These are phyloP conservation scores for Cyamopsis tetragonoloba DNA, from an alignment of 306 rosid species.

Conservation along the genomic window DNA sequence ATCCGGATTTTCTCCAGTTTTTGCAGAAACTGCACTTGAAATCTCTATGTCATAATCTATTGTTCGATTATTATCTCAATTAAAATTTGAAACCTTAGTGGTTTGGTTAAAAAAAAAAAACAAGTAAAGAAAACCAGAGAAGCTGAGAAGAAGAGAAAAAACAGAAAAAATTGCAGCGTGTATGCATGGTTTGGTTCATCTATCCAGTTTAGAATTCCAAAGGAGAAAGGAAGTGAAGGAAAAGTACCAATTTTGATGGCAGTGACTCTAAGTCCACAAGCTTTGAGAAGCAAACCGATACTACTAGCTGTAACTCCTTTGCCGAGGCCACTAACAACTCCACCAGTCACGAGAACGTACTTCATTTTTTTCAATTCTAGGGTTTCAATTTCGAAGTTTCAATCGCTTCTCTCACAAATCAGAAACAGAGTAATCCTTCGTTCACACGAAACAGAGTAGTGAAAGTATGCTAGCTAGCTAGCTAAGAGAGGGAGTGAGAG, in stretches of 20 bases:
- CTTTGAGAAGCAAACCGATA: conserved; percentile 85
- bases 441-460: background rate
- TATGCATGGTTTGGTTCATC: conserved; percentile 5
- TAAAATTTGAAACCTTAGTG: no score
- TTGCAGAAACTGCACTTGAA: no score
- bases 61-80: no score
- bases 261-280: conserved; percentile 91
- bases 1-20: no score
- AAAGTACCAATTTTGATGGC: conserved; percentile 81
- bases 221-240: background rate
- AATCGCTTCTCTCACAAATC: background rate
- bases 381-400: background rate
- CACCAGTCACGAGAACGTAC: conserved; percentile 88
- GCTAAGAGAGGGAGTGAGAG: background rate
- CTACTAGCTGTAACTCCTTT: conserved; percentile 97
- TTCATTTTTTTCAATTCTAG: conserved; percentile 47
- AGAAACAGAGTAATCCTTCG: background rate
- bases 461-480: no score
- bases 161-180: no score
- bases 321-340: conserved; percentile 95
- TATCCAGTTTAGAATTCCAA: background rate
- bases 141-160: background rate
- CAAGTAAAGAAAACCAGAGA: background rate
- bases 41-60: no score
- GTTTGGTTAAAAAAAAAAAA: background rate